Percentiles rank a stretch among this genome's conserved stretches.
Evolutionary conservation across 2,329 filamentous ascomycete species (phyloP).

Genomic region (Rosellinia necatrix): DNA sequence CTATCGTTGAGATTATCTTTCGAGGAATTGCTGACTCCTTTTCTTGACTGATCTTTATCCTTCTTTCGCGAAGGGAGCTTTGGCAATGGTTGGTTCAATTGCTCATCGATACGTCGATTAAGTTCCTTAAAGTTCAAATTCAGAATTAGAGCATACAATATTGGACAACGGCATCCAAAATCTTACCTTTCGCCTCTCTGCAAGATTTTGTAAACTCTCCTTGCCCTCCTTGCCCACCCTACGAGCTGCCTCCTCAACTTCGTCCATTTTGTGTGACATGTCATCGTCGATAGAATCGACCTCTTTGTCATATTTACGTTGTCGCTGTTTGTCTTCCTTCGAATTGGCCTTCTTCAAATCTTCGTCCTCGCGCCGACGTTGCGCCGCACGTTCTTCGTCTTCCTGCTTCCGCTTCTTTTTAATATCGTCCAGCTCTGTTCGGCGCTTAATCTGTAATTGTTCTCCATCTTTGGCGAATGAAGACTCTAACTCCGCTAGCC

Average conservation of each 20-base stretch:
- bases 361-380: constrained; percentile 45
- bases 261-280: constrained; percentile 43
- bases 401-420: constrained; percentile 45
- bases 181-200: constrained; percentile 42
- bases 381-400: constrained; percentile 47
- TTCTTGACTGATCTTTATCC: constrained; percentile 27
- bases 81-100: constrained; percentile 37
- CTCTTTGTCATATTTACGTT: constrained; percentile 39
- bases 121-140: constrained; percentile 42
- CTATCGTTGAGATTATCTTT: constrained; percentile 1
- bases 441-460: constrained; percentile 38
- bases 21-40: background rate
- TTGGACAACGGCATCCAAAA: background rate
- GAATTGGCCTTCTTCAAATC: constrained; percentile 36
- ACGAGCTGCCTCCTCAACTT: constrained; percentile 41
- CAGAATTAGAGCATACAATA: background rate
- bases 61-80: constrained; percentile 24
- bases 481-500: constrained; percentile 40
- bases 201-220: constrained; percentile 41
- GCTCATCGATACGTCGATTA: constrained; percentile 49
- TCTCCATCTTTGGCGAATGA: constrained; percentile 42
- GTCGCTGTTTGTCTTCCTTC: constrained; percentile 41
- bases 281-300: constrained; percentile 43
- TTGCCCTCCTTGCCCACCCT: constrained; percentile 40
- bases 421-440: constrained; percentile 41